Evolutionary conservation across 2,329 filamentous ascomycete species (phyloP).

Genomic region (Daldinia sp.): DNA sequence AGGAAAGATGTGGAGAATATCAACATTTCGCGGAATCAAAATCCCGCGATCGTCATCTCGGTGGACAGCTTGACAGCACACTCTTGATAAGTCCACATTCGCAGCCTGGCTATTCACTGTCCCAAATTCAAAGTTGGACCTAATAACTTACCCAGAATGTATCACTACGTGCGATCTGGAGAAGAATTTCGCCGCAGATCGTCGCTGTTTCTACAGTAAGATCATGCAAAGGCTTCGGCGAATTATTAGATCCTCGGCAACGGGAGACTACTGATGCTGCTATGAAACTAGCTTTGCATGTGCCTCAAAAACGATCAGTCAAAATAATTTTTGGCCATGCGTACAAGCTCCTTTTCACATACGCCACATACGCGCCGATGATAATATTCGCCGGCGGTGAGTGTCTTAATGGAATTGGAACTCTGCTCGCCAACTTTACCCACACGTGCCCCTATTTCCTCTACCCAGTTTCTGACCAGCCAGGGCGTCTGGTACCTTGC

Average conservation of each 20-base stretch:
- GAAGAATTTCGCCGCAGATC: slow-evolving; percentile 30
- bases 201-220: slow-evolving; percentile 36
- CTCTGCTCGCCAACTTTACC: slow-evolving; percentile 18
- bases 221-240: slow-evolving; percentile 18
- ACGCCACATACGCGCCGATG: slow-evolving; percentile 3
- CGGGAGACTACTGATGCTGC: slow-evolving; percentile 6
- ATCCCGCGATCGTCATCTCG: slow-evolving; percentile 23
- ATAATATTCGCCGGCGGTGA: slow-evolving; percentile 33
- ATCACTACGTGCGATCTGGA: slow-evolving; percentile 22
- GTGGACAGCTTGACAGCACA: background rate
- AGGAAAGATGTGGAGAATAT: slow-evolving; percentile 22
- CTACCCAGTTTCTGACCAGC: slow-evolving; percentile 5
- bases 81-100: slow-evolving; percentile 9
- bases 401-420: slow-evolving; percentile 6
- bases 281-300: slow-evolving; percentile 29
- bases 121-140: slow-evolving; percentile 2
- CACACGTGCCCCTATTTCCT: slow-evolving; percentile 32
- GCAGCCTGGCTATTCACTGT: background rate
- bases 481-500: slow-evolving; percentile 45
- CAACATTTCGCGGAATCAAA: slow-evolving; percentile 24
- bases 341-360: slow-evolving; percentile 12
- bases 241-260: background rate
- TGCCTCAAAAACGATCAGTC: slow-evolving; percentile 8
- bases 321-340: background rate
- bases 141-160: slow-evolving; percentile 34